Percentiles rank a stretch among this genome's conserved stretches.
phyloP scores from a whole-genome alignment of 306 rosid genomes.

The Comarum palustre region DNA sequence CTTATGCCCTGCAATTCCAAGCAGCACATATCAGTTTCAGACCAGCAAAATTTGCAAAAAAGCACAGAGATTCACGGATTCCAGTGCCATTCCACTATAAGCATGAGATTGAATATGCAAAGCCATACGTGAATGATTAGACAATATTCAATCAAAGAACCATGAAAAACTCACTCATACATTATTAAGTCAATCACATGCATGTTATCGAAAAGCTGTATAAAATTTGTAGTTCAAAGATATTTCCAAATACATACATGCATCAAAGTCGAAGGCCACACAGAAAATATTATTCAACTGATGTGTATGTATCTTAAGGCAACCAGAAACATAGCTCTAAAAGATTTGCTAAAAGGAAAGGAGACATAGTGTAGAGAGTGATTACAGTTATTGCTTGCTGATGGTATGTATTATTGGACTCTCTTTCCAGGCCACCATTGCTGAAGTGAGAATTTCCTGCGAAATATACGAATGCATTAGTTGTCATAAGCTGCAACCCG shows the following conservation, averaged over 20 bases:
- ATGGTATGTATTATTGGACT: constrained; percentile 32
- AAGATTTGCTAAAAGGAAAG: neutral
- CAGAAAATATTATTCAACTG: neutral
- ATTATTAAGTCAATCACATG: neutral
- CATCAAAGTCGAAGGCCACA: neutral
- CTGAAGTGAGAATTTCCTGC: constrained; percentile 51
- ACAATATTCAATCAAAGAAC: neutral
- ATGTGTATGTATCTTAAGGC: neutral
- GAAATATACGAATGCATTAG: constrained; percentile 14
- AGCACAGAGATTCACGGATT: neutral
- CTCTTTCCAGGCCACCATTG: constrained; percentile 52
- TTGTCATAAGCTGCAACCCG: constrained; percentile 18
- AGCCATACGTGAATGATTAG: neutral
- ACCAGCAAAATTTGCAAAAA: constrained; percentile 1
- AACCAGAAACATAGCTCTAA: neutral
- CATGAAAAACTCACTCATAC: neutral
- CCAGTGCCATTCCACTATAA: neutral
- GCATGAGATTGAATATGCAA: neutral
- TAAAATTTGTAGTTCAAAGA: neutral
- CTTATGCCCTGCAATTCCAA: constrained; percentile 51
- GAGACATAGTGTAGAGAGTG: constrained; percentile 11
- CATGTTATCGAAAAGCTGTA: neutral
- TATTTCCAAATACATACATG: neutral
- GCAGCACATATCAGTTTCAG: constrained; percentile 20
- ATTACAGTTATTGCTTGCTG: constrained; percentile 49